Conservation (phyloP, 2,329 filamentous ascomycete species). For the Penicillium sp. region DNA sequence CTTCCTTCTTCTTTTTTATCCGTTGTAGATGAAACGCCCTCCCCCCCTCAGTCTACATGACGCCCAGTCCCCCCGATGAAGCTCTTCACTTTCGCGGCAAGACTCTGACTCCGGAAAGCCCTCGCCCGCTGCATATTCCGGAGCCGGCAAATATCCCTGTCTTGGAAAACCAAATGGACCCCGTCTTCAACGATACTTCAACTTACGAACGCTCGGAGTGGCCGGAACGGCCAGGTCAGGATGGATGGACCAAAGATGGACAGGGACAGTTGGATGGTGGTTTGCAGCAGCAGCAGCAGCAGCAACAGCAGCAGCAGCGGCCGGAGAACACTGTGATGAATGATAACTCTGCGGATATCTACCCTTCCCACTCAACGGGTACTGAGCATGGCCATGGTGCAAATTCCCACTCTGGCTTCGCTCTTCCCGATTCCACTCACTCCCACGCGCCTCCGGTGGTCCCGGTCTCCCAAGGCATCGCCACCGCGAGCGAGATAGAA, state of each 20-base stretch:
- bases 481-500: constrained; percentile 32
- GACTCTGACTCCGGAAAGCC: constrained; percentile 67
- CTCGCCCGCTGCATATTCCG: constrained; percentile 66
- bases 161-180: constrained; percentile 69
- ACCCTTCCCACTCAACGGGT: constrained; percentile 23
- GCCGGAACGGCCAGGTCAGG: constrained; percentile 16
- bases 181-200: constrained; percentile 66
- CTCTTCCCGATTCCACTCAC: constrained; percentile 22
- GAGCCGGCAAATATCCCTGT: constrained; percentile 68
- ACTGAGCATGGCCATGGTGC: constrained; percentile 8
- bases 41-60: constrained; percentile 51
- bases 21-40: constrained; percentile 43
- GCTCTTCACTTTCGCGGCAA: constrained; percentile 61
- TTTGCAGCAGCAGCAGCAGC: constrained; percentile 10
- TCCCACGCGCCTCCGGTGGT: constrained; percentile 25
- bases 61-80: constrained; percentile 50
- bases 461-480: constrained; percentile 24
- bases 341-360: constrained; percentile 27
- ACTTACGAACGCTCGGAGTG: constrained; percentile 51
- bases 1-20: constrained; percentile 1
- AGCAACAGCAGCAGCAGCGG: background rate
- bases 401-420: constrained; percentile 4
- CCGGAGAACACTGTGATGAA: constrained; percentile 25
- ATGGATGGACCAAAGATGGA: constrained; percentile 15
- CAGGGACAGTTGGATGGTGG: constrained; percentile 9